Evolutionary conservation across 73 alveolate species (phyloP).

Genomic region (Paramecium sonneborni): DNA sequence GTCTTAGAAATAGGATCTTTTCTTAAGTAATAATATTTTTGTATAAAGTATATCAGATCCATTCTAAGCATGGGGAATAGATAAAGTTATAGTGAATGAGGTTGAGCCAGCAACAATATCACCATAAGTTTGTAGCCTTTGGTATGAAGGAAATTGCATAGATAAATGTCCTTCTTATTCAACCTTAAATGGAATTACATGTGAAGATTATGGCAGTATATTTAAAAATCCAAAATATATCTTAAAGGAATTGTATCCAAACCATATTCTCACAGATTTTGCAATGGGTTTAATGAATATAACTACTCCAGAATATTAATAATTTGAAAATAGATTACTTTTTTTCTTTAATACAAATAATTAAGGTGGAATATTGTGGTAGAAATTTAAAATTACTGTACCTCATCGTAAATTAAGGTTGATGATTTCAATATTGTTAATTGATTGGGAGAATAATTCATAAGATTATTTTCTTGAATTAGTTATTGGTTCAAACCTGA

Average conservation of each 20-base stretch:
- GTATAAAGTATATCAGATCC: neutral
- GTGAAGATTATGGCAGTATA: neutral
- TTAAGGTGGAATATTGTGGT: neutral
- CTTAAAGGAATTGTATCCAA: neutral
- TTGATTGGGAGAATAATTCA: neutral
- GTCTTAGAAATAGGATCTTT: neutral
- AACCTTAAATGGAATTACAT: neutral
- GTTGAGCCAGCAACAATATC: neutral
- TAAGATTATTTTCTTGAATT: neutral
- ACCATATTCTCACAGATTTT: neutral
- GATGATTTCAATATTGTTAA: neutral
- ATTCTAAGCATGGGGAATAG: neutral
- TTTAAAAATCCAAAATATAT: neutral
- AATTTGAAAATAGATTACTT: neutral
- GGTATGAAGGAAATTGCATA: neutral
- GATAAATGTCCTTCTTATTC: neutral
- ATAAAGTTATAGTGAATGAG: neutral
- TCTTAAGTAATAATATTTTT: neutral
- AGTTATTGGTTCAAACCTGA: neutral
- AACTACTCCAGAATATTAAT: neutral
- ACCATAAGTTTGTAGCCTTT: neutral
- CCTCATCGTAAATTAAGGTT: neutral
- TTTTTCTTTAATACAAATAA: neutral
- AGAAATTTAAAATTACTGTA: neutral
- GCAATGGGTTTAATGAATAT: neutral